Percentiles rank a stretch among this genome's conserved stretches.
Evolutionary conservation across 2,329 filamentous ascomycete genomes (phyloP).

Genomic region (Venturia carpophila): DNA sequence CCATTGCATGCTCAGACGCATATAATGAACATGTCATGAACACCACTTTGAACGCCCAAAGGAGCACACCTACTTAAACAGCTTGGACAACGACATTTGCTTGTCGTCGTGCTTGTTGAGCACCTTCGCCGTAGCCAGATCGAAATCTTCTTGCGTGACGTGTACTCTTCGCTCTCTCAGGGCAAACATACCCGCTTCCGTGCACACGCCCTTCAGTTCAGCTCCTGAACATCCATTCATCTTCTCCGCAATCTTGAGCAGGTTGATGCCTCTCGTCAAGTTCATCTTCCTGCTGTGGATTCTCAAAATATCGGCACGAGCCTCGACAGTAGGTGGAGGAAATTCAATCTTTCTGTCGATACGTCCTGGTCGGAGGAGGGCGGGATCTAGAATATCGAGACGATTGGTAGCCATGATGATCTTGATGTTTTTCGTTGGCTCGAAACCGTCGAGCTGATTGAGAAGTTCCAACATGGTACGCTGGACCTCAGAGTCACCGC

Average conservation of each 20-base stretch:
- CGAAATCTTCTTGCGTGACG: slow-evolving; percentile 98
- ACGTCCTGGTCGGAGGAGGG: slow-evolving; percentile 86
- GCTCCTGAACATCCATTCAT: slow-evolving; percentile 99
- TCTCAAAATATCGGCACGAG: slow-evolving; percentile 90
- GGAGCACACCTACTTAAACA: slow-evolving; percentile 58
- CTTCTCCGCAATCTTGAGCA: slow-evolving; percentile 98
- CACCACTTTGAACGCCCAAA: not conserved
- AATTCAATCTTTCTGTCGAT: slow-evolving; percentile 99
- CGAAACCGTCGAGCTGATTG: slow-evolving; percentile 97
- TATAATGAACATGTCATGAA: slow-evolving; percentile 2
- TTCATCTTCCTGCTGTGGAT: slow-evolving; percentile 99
- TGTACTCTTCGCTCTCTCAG: slow-evolving; percentile 91
- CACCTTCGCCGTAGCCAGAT: slow-evolving; percentile 96
- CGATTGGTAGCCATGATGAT: slow-evolving; percentile 99
- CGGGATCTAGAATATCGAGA: slow-evolving; percentile 92
- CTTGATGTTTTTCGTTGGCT: slow-evolving; percentile 99
- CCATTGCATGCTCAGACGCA: slow-evolving; percentile 7
- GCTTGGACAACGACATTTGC: slow-evolving; percentile 81
- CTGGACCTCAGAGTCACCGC: slow-evolving; percentile 95
- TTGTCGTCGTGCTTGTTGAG: slow-evolving; percentile 99
- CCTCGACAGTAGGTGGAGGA: slow-evolving; percentile 91
- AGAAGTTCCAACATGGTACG: slow-evolving; percentile 97
- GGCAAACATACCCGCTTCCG: slow-evolving; percentile 97
- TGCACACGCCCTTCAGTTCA: slow-evolving; percentile 97
- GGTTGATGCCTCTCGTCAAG: slow-evolving; percentile 90